These are phyloP conservation scores for Cryphonectria carpinicola DNA, from an alignment of 2,329 filamentous ascomycete genomes.

Conservation along the genomic window DNA sequence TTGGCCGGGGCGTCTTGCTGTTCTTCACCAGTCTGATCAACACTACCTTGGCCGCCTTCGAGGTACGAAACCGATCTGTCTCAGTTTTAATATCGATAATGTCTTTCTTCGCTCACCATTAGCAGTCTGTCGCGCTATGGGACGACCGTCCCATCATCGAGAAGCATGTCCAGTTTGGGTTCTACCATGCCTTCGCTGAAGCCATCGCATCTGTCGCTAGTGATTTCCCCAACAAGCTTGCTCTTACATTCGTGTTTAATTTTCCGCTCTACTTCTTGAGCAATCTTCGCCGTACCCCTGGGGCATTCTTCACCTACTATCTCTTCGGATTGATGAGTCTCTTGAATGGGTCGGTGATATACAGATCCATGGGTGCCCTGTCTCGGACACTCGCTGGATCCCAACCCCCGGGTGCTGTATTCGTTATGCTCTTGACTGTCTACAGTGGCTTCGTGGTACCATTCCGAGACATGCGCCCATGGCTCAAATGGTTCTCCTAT, in stretches of 20 bases:
- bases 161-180: slow-evolving; percentile 5
- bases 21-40: too few species aligned
- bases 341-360: background rate
- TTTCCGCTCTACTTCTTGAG: background rate
- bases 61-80: too few species aligned
- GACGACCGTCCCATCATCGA: slow-evolving; percentile 12
- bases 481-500: slow-evolving; percentile 65
- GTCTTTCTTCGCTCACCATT: background rate
- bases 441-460: slow-evolving; percentile 54
- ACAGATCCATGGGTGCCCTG: background rate
- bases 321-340: slow-evolving; percentile 35
- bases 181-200: background rate
- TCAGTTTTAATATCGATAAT: too few species aligned
- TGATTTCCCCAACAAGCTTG: background rate
- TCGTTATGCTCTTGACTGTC: slow-evolving; percentile 44
- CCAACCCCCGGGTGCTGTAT: background rate
- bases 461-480: slow-evolving; percentile 58
- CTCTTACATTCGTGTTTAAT: background rate
- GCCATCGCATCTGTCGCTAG: background rate
- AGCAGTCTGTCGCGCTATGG: background rate
- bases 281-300: background rate
- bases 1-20: too few species aligned
- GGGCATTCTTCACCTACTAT: slow-evolving; percentile 1
- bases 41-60: too few species aligned
- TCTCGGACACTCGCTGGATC: slow-evolving; percentile 1